A percentile compares a stretch with the other conserved stretches of the same genome.
Evolutionary conservation across 2,329 filamentous ascomycete genomes (phyloP).

Genomic region (Botrytis squamosa): DNA sequence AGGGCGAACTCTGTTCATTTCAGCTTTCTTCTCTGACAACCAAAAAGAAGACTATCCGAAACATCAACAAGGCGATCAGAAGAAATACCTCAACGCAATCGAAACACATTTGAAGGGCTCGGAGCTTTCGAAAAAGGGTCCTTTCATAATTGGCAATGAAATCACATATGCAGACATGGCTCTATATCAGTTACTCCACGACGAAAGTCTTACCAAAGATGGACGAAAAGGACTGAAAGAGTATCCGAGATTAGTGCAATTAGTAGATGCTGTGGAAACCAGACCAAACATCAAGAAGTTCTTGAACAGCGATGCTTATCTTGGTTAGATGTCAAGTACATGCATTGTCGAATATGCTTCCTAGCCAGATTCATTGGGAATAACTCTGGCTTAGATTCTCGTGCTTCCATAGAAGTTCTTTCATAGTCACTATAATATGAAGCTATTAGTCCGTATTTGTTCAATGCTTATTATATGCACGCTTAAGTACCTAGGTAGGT

Average conservation of each 20-base stretch:
- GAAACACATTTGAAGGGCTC: conserved; percentile 39
- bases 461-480: neutral
- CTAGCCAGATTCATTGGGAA: neutral
- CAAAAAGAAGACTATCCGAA: neutral
- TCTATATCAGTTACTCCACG: conserved; percentile 36
- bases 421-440: neutral
- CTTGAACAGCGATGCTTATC: conserved; percentile 34
- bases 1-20: conserved; percentile 10
- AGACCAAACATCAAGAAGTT: conserved; percentile 37
- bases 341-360: neutral
- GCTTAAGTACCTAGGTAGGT: neutral
- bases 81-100: conserved; percentile 32
- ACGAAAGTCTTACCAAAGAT: conserved; percentile 36
- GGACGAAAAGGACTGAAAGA: conserved; percentile 33
- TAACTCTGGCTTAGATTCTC: neutral
- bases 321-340: conserved; percentile 23
- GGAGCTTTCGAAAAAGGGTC: conserved; percentile 37
- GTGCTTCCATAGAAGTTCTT: neutral
- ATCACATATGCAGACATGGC: conserved; percentile 39
- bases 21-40: neutral
- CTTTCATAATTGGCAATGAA: conserved; percentile 35
- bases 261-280: conserved; percentile 35
- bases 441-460: neutral
- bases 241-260: conserved; percentile 34
- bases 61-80: neutral